Base-by-base conservation (phyloP, 2,329 filamentous ascomycete genomes). In the Sarocladium strictum region DNA sequence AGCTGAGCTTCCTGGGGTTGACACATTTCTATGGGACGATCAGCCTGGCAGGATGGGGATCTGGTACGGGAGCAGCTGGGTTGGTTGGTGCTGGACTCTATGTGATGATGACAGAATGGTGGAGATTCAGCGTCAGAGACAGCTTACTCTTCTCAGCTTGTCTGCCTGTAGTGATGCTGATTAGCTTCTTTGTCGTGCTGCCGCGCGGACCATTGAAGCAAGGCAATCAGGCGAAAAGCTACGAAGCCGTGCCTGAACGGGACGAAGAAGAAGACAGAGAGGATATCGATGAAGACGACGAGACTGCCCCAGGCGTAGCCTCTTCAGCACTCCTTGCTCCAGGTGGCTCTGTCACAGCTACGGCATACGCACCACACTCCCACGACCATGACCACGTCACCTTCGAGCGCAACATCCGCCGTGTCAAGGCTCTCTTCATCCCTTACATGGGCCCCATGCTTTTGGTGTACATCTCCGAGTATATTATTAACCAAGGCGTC, bases 401-500 rank as follows among this genome's bases (percentile, higher is more conserved):
- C 3, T 53, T 53, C 23, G 32, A 40, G 15, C 62, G 68, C n/a
- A 81, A 84, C 55, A 69, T 97, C 32, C 73, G 72, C n/a, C 85
- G 89, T 3, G 83, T 87, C 0, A 79, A 74, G 58, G 76, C 78
- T 0, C 76, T 97, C 1, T 86, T 97, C 65, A 74, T 95, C 43
- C 83, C 83, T 0, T 86, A 86, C 68, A 97, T 99, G 91, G 77
- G 96, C 3, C 94, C 94, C 0, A 78, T 99, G 14, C 78, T 97
- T 32, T 74, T 97, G 15, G 94, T 99, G 27, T 99, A 97, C 68
- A 81, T 97, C 33, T 90, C 92, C 55, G 94, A 99, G 74, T 99
- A 99, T 68, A 95, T 89, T 54, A 97, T 97, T 70, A 97, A 97
- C 72, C 92, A 96, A 73, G 93, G 92, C 33, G 90, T 97, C 1